These are phyloP conservation scores for Ophiocordyceps australis DNA, from an alignment of 2,329 filamentous ascomycete genomes.

Conservation along the genomic window DNA sequence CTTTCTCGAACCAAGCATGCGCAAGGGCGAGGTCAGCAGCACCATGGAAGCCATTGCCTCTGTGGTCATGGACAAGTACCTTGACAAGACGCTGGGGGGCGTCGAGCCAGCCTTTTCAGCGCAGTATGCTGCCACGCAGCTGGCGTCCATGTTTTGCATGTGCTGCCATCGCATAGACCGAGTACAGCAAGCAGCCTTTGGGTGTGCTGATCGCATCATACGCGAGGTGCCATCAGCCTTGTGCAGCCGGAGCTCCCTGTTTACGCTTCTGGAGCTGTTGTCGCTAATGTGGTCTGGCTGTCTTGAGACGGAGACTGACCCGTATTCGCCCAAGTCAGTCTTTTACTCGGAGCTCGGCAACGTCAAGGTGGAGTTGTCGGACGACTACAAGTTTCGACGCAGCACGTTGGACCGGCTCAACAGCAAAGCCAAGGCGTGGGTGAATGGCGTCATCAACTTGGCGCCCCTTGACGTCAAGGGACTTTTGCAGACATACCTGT, in stretches of 20 bases:
- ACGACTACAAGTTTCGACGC: constrained; percentile 72
- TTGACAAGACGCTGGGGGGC: constrained; percentile 56
- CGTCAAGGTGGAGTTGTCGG: constrained; percentile 78
- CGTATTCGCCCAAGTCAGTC: constrained; percentile 72
- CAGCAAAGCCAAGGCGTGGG: constrained; percentile 62
- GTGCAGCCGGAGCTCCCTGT: constrained; percentile 78
- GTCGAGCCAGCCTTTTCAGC: constrained; percentile 68
- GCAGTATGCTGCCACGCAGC: constrained; percentile 73
- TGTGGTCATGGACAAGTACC: constrained; percentile 63
- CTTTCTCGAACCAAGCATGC: constrained; percentile 82
- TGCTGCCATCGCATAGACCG: constrained; percentile 90
- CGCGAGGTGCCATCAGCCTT: constrained; percentile 71
- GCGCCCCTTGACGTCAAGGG: constrained; percentile 91
- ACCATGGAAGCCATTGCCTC: constrained; percentile 45
- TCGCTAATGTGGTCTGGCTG: constrained; percentile 93
- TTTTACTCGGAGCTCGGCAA: constrained; percentile 63
- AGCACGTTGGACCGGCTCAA: constrained; percentile 64
- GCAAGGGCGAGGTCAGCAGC: constrained; percentile 41
- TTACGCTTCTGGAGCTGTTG: constrained; percentile 78
- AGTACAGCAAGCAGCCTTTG: constrained; percentile 73
- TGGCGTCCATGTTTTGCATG: constrained; percentile 67
- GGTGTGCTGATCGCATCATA: constrained; percentile 74
- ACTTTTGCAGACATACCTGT: constrained; percentile 85
- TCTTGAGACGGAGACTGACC: constrained; percentile 81
- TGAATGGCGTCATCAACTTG: constrained; percentile 60